Conservation (phyloP, 148 eudicot species). For the Vaccinium vitisidaea region DNA sequence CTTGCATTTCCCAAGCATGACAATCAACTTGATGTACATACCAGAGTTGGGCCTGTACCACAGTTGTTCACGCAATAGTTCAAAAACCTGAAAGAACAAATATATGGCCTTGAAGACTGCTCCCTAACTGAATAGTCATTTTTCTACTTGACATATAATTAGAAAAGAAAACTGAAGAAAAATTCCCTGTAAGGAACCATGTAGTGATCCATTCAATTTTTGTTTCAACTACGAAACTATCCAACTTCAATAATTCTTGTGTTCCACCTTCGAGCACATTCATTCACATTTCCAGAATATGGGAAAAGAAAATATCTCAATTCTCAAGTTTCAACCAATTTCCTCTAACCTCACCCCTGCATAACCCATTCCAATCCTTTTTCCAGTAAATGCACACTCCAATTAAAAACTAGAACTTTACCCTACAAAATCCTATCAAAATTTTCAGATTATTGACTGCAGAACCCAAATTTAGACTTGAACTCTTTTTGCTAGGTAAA, state of each 20-base stretch:
- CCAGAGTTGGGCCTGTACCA: slow-evolving; percentile 84
- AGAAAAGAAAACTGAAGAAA: neutral
- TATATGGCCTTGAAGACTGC: neutral
- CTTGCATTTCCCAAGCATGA: slow-evolving; percentile 95
- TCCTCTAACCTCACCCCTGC: neutral
- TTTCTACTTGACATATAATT: neutral
- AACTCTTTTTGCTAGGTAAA: neutral
- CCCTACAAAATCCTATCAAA: neutral
- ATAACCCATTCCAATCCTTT: neutral
- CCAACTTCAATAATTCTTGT: neutral
- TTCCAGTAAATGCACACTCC: neutral
- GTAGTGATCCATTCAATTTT: neutral
- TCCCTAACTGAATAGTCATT: neutral
- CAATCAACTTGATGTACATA: slow-evolving; percentile 78
- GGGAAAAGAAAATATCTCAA: neutral
- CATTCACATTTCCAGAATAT: neutral
- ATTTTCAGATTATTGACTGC: neutral
- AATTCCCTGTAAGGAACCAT: neutral
- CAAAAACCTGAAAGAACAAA: slow-evolving; percentile 62
- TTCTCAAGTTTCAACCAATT: neutral
- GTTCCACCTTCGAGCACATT: neutral
- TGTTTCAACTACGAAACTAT: neutral
- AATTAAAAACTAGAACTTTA: neutral
- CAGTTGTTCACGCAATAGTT: slow-evolving; percentile 76
- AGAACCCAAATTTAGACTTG: neutral